A percentile compares a stretch with the other conserved stretches of the same genome.
phyloP scores from a whole-genome alignment of 805 yeast species.

The Osmozyma mogii region DNA sequence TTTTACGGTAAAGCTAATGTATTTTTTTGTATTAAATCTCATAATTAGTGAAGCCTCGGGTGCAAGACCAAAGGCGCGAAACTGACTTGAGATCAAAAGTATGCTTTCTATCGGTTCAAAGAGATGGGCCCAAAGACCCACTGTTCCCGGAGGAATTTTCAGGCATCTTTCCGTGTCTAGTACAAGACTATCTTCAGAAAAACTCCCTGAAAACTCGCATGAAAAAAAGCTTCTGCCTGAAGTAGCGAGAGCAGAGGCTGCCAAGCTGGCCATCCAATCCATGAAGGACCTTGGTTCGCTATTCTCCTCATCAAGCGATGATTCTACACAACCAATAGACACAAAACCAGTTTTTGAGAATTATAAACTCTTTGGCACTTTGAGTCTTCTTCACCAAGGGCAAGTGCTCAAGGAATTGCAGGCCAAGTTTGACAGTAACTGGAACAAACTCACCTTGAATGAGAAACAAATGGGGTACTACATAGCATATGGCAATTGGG shows the following conservation, averaged over 20 bases:
- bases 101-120: too few relatives aligned
- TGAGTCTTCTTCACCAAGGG: conserved; percentile 46
- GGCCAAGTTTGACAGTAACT: conserved; percentile 42
- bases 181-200: too few relatives aligned
- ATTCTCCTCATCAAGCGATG: conserved; percentile 31
- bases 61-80: too few relatives aligned
- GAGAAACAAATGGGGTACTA: conserved; percentile 52
- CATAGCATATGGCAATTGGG: conserved; percentile 65
- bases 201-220: too few relatives aligned
- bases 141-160: too few relatives aligned
- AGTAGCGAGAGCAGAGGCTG: conserved; percentile 24
- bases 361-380: conserved; percentile 25
- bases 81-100: too few relatives aligned
- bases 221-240: conserved; percentile 11
- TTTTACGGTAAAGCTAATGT: too few relatives aligned
- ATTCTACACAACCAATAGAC: conserved; percentile 39
- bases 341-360: conserved; percentile 33
- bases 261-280: conserved; percentile 31
- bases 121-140: too few relatives aligned
- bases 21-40: too few relatives aligned
- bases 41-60: too few relatives aligned
- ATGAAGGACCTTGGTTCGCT: conserved; percentile 32
- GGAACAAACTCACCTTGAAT: conserved; percentile 44
- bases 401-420: conserved; percentile 47
- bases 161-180: too few relatives aligned